These are phyloP conservation scores for Zygotorulaspora florentina DNA, from an alignment of 805 yeast genomes.

Conservation along the genomic window DNA sequence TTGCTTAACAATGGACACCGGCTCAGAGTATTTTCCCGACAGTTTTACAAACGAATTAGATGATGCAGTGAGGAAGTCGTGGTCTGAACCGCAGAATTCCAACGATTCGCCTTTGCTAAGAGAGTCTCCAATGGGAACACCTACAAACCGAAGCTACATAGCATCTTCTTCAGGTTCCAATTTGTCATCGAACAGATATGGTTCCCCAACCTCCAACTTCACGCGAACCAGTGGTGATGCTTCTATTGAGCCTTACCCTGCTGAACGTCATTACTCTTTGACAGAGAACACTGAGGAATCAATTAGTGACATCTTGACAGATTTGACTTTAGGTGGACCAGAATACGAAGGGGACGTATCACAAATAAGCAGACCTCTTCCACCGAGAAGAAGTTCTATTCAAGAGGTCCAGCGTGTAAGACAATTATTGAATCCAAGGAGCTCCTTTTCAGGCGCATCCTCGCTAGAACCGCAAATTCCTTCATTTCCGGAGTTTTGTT, in stretches of 20 bases:
- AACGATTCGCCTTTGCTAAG: slow-evolving; percentile 1
- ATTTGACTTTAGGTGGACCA: slow-evolving; percentile 12
- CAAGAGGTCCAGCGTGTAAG: slow-evolving; percentile 34
- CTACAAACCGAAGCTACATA: slow-evolving; percentile 3
- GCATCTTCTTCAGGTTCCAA: slow-evolving; percentile 20
- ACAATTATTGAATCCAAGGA: slow-evolving; percentile 34
- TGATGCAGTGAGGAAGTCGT: slow-evolving; percentile 32
- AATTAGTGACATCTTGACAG: slow-evolving; percentile 21
- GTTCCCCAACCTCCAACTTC: slow-evolving; percentile 3
- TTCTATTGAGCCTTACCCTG: slow-evolving; percentile 19
- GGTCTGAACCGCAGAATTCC: slow-evolving; percentile 29
- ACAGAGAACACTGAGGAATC: slow-evolving; percentile 24
- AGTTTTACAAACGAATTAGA: slow-evolving; percentile 24
- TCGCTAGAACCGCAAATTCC: slow-evolving; percentile 19
- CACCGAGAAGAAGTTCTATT: slow-evolving; percentile 27
- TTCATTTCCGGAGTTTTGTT: slow-evolving; percentile 15
- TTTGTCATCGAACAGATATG: slow-evolving; percentile 4
- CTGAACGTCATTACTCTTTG: slow-evolving; percentile 29
- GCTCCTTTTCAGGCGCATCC: slow-evolving; percentile 33
- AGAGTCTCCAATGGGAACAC: slow-evolving; percentile 15
- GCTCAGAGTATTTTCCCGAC: slow-evolving; percentile 4
- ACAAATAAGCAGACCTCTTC: slow-evolving; percentile 3
- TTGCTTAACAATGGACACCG: slow-evolving; percentile 4
- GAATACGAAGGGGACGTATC: background rate
- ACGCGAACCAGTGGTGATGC: slow-evolving; percentile 1